Base-by-base conservation (phyloP, 805 yeast species). In the Candida sakaeoensis region DNA sequence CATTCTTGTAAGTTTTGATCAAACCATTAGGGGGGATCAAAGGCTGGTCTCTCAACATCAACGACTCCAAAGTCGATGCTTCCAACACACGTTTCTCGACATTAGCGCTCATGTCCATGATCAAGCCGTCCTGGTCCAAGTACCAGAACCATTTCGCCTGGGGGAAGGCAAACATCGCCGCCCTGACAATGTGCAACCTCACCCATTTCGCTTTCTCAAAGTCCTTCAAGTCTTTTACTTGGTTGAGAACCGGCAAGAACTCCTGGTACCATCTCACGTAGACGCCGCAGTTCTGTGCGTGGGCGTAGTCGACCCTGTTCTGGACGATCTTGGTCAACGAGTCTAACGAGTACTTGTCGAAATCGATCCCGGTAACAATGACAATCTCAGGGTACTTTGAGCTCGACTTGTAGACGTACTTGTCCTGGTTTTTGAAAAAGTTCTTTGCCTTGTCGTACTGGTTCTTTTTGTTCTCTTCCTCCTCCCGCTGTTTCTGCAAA, bases 121-220 rank as follows among this genome's bases (percentile, higher is more conserved):
- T 80, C 38, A 88, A 61, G 0, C 91, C 79, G 52, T 82, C 79
- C 48, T 85, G 77, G 57, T 87, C 96, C 32, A 93, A 56, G 54
- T 80, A 90, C 93, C 97, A 86, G 54, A 90, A 82, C 70, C 87
- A 84, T 57, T 86, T 79, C n/a, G 96, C 85, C 35, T 81, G 70
- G 1, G 98, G 98, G 68, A 89, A 89, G 0, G 95, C 93, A 58
- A 77, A 78, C 82, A 91, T 80, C n/a, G 98, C 97, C 31, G 90
- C 93, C 45, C 95, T 74, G 56, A 87, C 58, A 29, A 81, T 58
- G 41, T 76, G 74, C 21, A 82, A 53, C 47, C 81, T 77, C 23
- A 79, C 74, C 93, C 95, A 85, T 47, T 67, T 68, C 21, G 70
- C 63, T 41, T 65, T 65, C 48, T 78, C 67, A 53, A 57, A 46